These are phyloP conservation scores for Capsicum rhomboideum DNA, from an alignment of 257 asterid species.

Conservation along the genomic window DNA sequence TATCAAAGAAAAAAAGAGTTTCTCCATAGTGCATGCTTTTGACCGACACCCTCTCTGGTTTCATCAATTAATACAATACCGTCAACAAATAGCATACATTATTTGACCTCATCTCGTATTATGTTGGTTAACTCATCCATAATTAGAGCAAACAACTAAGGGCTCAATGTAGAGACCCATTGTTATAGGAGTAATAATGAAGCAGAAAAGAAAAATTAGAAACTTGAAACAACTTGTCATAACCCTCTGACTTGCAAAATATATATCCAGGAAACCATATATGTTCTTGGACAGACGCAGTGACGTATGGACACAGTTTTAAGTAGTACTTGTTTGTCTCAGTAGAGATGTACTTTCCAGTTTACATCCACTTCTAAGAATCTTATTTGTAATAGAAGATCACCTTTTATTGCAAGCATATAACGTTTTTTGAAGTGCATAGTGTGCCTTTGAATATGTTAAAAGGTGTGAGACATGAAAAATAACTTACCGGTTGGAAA, in stretches of 20 bases:
- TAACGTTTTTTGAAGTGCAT: not conserved
- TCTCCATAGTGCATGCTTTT: not conserved
- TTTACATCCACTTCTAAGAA: not conserved
- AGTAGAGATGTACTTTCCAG: not conserved
- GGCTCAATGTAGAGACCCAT: not conserved
- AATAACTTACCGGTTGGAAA: conserved; percentile 64
- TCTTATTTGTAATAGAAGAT: not conserved
- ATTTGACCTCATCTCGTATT: not conserved
- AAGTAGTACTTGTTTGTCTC: not conserved
- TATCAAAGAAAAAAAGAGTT: too few relatives aligned
- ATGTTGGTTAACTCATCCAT: not conserved
- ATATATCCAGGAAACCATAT: not conserved
- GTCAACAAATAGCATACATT: too few relatives aligned
- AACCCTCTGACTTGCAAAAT: not conserved
- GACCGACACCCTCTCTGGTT: not conserved
- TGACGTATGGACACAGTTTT: not conserved
- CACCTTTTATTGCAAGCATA: not conserved
- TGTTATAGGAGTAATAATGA: not conserved
- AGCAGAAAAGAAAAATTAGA: not conserved
- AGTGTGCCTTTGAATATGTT: not conserved
- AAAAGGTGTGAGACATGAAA: not conserved
- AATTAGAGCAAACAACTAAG: not conserved
- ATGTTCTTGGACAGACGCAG: not conserved
- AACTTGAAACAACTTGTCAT: not conserved
- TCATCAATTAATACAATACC: not conserved